Evolutionary conservation across 164 flowering plant species (phyloP), one percentile per base, ranked within the genome.

Genomic region (Dillenia suffruticosa): DNA sequence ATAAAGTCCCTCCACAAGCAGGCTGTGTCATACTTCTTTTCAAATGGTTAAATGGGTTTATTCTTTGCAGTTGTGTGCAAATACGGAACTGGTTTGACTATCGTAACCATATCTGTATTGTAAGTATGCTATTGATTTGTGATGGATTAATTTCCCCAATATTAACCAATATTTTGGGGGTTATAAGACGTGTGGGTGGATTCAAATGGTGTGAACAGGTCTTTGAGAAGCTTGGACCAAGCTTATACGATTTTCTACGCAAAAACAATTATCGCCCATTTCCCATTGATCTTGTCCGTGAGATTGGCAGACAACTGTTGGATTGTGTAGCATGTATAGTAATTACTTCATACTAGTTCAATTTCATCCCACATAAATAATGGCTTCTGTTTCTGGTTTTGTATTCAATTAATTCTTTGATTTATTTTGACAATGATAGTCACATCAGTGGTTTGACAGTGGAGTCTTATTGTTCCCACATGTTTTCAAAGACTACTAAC

Each of bases 71-170:
- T 86, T 95, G 97, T 92, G 99, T 95, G 70, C 96, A 92, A 95
- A 71, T 95, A 85, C 84, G 97, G 97, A 92, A 90, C 92, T 95
- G 97, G 99, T 95, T 95, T 92, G 99, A 95, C 92, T 95, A 95
- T 87, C 97, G 96, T 88, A 95, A 95, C 81, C 99, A 95, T 95
- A 86, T 95, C 76, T 95, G 99, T 95, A 95, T 95, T 83, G 99
- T 95, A 95, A 95, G 99, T 95, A 88, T 76, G 64, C 57, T 63
- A 70, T 79, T 81, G 72, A 71, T 79, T 84, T 82, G 74, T 70
- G 63, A 79, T 81, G 75, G 81, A 74, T 81, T 86, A 50, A 73
- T 80, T 87, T 81, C 89, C 92, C 96, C 87, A 80, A 59, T 63
- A 32, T 63, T 75, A 24, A 68, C 72, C 60, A 64, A 65, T 70